phyloP scores from a whole-genome alignment of 768 basidiomycete genomes.

The Rhodocollybia butyracea region DNA sequence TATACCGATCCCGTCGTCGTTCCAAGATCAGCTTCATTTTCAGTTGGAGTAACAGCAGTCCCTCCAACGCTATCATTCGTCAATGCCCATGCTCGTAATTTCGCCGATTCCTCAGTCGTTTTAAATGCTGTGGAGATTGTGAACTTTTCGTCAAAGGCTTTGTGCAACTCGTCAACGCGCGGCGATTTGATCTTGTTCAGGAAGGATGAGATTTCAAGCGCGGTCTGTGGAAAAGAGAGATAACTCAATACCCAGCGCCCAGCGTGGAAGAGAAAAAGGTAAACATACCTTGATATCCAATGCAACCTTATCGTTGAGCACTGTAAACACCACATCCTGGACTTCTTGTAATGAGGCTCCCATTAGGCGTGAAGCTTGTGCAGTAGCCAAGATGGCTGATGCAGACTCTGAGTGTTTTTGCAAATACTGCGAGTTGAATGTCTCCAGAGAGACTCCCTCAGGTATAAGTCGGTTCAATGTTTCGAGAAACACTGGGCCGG shows the following conservation, averaged over 20 bases:
- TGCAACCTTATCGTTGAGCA: slow-evolving; percentile 29
- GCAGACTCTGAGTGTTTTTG: slow-evolving; percentile 55
- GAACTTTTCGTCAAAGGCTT: slow-evolving; percentile 36
- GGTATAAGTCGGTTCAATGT: slow-evolving; percentile 53
- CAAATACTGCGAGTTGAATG: slow-evolving; percentile 73
- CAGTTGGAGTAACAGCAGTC: neutral
- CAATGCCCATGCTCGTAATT: slow-evolving; percentile 18
- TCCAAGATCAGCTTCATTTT: slow-evolving; percentile 2
- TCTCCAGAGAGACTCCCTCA: slow-evolving; percentile 52
- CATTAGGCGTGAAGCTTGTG: slow-evolving; percentile 50
- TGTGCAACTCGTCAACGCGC: slow-evolving; percentile 44
- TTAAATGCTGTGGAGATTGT: slow-evolving; percentile 48
- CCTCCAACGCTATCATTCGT: neutral
- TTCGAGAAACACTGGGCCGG: slow-evolving; percentile 48
- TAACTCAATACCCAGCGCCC: neutral
- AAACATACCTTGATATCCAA: slow-evolving; percentile 33
- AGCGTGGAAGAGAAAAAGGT: too few species aligned
- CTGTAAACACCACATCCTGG: slow-evolving; percentile 52
- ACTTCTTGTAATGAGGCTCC: slow-evolving; percentile 53
- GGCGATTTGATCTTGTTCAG: slow-evolving; percentile 32
- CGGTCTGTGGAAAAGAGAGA: slow-evolving; percentile 31
- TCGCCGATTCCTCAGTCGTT: slow-evolving; percentile 33
- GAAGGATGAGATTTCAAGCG: slow-evolving; percentile 32
- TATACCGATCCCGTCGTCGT: neutral
- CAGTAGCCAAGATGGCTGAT: slow-evolving; percentile 57